These are phyloP conservation scores for Rhodotorula sp. DNA, from an alignment of 1,284 basidiomycete genomes.

Conservation along the genomic window DNA sequence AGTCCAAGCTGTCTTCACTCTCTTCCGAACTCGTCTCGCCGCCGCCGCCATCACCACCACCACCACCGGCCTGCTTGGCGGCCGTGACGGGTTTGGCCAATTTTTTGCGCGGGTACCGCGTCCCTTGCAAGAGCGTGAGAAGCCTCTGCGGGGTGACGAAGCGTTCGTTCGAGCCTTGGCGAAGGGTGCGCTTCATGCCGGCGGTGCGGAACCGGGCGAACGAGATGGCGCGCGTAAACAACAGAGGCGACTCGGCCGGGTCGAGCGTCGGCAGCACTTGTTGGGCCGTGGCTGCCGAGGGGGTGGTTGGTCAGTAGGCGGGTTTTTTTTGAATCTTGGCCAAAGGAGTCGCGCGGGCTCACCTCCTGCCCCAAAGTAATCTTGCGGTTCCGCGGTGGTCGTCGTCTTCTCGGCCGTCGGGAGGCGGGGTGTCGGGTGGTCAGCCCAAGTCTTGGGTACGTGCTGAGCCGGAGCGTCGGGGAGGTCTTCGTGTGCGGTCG, in stretches of 20 bases:
- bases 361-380: background rate
- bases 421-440: background rate
- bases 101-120: conserved; percentile 26
- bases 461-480: background rate
- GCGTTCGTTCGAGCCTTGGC: conserved; percentile 80
- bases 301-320: background rate
- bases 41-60: background rate
- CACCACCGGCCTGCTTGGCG: background rate
- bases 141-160: conserved; percentile 90
- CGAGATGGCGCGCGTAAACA: conserved; percentile 70
- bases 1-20: conserved; percentile 5
- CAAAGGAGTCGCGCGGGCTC: no score
- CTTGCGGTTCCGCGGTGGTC: background rate
- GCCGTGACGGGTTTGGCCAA: conserved; percentile 5
- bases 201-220: conserved; percentile 94
- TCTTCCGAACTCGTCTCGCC: background rate
- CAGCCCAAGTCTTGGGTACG: background rate
- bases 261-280: conserved; percentile 20
- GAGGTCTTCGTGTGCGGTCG: background rate
- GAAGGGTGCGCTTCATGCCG: conserved; percentile 86
- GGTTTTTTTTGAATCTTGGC: no score
- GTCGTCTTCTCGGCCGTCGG: background rate
- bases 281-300: background rate
- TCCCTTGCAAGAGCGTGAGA: conserved; percentile 41
- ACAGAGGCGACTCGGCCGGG: conserved; percentile 36